Conservation (phyloP, 352 stramenopile genomes). For the Globisporangium spiculum region DNA sequence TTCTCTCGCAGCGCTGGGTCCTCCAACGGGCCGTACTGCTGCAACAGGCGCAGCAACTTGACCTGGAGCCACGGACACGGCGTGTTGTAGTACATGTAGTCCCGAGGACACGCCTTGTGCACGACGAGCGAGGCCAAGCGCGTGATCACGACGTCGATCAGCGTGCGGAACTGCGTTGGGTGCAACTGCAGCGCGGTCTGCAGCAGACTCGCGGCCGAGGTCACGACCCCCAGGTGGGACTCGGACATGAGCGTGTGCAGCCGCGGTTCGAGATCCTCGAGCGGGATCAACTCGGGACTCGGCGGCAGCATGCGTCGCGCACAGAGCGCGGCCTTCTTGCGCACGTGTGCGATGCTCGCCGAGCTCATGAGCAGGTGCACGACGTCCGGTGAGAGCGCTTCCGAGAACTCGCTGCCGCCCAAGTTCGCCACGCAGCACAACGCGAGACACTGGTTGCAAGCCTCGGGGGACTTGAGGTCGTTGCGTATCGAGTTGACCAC, state of each 20-base stretch:
- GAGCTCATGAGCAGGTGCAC: constrained; percentile 91
- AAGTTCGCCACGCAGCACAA: constrained; percentile 96
- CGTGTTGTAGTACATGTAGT: constrained; percentile 98
- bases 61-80: constrained; percentile 96
- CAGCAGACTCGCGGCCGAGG: constrained; percentile 89
- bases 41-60: constrained; percentile 90
- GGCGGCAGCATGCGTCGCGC: constrained; percentile 91
- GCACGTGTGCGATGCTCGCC: constrained; percentile 90
- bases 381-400: constrained; percentile 93
- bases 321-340: constrained; percentile 97
- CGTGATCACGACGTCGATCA: constrained; percentile 93
- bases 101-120: constrained; percentile 90
- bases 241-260: constrained; percentile 87
- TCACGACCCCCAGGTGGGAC: constrained; percentile 93
- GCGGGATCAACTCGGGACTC: constrained; percentile 89
- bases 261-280: constrained; percentile 69
- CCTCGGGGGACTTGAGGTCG: constrained; percentile 90
- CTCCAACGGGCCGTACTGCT: constrained; percentile 87
- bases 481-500: constrained; percentile 97
- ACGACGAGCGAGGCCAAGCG: constrained; percentile 92
- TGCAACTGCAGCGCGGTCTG: constrained; percentile 90
- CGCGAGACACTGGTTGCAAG: constrained; percentile 91
- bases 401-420: constrained; percentile 92
- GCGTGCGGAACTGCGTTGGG: constrained; percentile 83
- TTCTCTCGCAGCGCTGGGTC: constrained; percentile 45